Conservation (phyloP, 1,139 yeast genomes). For the Yamadazyma dushanensis region DNA sequence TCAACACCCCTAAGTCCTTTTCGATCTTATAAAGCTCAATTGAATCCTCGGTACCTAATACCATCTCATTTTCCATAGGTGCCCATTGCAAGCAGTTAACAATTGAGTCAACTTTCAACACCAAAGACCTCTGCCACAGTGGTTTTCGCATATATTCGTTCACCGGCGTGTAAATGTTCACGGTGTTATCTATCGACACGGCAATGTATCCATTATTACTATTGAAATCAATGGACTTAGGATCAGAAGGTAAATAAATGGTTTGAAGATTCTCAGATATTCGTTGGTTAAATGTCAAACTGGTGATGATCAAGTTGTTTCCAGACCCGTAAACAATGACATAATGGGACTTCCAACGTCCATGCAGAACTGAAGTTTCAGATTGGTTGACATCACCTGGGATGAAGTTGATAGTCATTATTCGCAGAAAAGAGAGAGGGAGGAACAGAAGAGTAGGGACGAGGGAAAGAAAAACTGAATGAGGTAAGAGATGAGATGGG, state of each 20-base stretch:
- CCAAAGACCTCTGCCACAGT: constrained; percentile 47
- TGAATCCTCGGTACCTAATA: constrained; percentile 54
- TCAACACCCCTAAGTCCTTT: constrained; percentile 44
- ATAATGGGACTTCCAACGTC: constrained; percentile 66
- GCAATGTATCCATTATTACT: constrained; percentile 57
- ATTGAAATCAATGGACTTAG: constrained; percentile 65
- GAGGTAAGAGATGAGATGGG: too few species aligned
- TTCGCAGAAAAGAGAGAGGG: constrained; percentile 1
- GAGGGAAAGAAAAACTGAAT: too few species aligned
- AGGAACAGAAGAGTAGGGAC: too few species aligned
- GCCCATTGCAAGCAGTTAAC: constrained; percentile 73
- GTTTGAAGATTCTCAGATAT: constrained; percentile 61
- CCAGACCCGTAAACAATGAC: constrained; percentile 83
- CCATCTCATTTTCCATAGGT: constrained; percentile 51
- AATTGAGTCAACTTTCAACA: constrained; percentile 27
- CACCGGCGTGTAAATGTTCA: constrained; percentile 44
- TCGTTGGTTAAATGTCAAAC: constrained; percentile 9
- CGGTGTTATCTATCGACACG: constrained; percentile 34
- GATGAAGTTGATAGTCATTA: constrained; percentile 65
- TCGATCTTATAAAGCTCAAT: constrained; percentile 55
- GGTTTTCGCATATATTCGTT: constrained; percentile 45
- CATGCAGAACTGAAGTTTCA: constrained; percentile 57
- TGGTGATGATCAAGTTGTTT: constrained; percentile 62
- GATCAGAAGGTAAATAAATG: constrained; percentile 66
- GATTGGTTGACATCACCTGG: constrained; percentile 82